Percentiles rank a stretch among this genome's conserved stretches.
phyloP scores from a whole-genome alignment of 768 basidiomycete species.

The Calocybe cyanea region DNA sequence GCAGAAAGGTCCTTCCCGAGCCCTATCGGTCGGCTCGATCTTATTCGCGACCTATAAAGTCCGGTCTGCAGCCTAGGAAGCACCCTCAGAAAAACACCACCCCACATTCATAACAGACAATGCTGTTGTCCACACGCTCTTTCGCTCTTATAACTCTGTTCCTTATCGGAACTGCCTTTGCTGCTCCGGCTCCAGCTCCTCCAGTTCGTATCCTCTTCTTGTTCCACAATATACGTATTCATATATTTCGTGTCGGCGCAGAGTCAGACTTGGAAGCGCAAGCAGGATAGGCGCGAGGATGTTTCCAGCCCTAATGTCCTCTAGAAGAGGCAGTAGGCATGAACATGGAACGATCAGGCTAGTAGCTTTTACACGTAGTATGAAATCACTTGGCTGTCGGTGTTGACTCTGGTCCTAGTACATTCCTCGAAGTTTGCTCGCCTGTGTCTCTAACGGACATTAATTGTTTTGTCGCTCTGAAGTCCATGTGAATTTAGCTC shows the following conservation, averaged over 20 bases:
- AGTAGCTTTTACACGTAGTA: slow-evolving; percentile 13
- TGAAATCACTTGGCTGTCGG: too few relatives aligned
- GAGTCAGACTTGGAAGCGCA: slow-evolving; percentile 6
- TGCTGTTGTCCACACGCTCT: slow-evolving; percentile 32
- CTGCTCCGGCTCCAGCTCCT: slow-evolving; percentile 23
- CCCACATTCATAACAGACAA: slow-evolving; percentile 22
- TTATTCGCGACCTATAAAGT: slow-evolving; percentile 33
- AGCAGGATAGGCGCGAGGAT: not conserved
- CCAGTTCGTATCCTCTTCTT: slow-evolving; percentile 22
- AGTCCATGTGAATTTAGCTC: too few relatives aligned
- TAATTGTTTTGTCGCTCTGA: too few relatives aligned
- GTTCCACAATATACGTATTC: not conserved
- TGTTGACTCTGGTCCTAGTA: too few relatives aligned
- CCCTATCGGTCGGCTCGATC: slow-evolving; percentile 29
- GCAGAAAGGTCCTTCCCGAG: slow-evolving; percentile 1
- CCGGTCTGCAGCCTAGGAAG: slow-evolving; percentile 16
- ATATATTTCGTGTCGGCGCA: not conserved
- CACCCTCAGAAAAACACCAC: slow-evolving; percentile 19
- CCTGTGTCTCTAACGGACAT: too few relatives aligned
- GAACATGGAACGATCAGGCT: not conserved
- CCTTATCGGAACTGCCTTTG: slow-evolving; percentile 28
- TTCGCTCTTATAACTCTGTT: slow-evolving; percentile 30
- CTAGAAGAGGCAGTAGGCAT: not conserved
- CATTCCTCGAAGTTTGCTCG: too few relatives aligned
- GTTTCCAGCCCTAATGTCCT: not conserved